These are phyloP conservation scores for Mortierella hygrophila DNA, from an alignment of 192 early-diverging fungal species.

Conservation along the genomic window DNA sequence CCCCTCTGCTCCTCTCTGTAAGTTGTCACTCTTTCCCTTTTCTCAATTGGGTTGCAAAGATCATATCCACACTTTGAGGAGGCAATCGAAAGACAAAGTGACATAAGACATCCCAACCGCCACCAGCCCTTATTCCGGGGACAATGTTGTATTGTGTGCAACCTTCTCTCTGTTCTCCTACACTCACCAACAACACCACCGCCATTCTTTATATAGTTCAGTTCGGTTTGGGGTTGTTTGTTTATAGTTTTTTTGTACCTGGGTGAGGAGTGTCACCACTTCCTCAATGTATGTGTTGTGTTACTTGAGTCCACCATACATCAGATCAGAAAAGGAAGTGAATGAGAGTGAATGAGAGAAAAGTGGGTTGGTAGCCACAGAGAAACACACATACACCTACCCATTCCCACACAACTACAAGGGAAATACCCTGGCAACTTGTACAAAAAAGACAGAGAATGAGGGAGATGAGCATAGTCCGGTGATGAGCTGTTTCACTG, in stretches of 20 bases:
- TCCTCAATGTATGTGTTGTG: not conserved
- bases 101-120: not conserved
- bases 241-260: not conserved
- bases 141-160: not conserved
- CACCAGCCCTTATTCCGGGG: not conserved
- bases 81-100: no score
- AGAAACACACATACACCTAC: not conserved
- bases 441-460: not conserved
- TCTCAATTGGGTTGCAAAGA: not conserved
- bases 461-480: not conserved
- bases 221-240: not conserved
- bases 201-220: not conserved
- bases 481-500: not conserved
- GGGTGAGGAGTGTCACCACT: not conserved
- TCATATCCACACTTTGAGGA: not conserved
- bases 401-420: no score
- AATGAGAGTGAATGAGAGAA: not conserved
- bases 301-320: not conserved
- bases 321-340: not conserved
- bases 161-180: not conserved
- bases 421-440: not conserved
- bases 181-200: not conserved
- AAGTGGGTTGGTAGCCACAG: not conserved
- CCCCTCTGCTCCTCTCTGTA: slow-evolving; percentile 18
- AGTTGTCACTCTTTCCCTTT: slow-evolving; percentile 6